phyloP scores from a whole-genome alignment of 345 rosid genomes.

The Bruguiera sexangula region DNA sequence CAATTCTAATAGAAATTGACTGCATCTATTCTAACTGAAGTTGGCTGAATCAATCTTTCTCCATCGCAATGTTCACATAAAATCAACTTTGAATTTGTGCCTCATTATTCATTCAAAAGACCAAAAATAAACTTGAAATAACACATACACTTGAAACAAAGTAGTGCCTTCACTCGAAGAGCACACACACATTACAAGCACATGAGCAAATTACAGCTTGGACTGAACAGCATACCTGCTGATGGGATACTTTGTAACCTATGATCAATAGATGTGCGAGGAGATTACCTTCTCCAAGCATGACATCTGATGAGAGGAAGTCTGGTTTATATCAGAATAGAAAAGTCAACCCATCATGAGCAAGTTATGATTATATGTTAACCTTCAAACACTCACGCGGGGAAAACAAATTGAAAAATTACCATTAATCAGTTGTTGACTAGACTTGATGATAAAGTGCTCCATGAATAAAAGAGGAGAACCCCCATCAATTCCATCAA shows the following conservation, averaged over 20 bases:
- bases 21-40: too few species aligned
- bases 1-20: too few species aligned
- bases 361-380: conserved; percentile 17
- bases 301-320: conserved; percentile 74
- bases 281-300: conserved; percentile 96
- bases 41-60: too few species aligned
- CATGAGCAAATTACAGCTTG: conserved; percentile 5
- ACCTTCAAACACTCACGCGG: neutral
- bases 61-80: too few species aligned
- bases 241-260: conserved; percentile 75
- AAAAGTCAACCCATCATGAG: conserved; percentile 32
- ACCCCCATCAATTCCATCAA: conserved; percentile 93
- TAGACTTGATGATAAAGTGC: conserved; percentile 67
- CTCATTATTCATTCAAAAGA: neutral
- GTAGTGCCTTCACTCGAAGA: neutral
- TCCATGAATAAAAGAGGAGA: conserved; percentile 67
- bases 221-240: conserved; percentile 57
- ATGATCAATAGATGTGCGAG: conserved; percentile 74
- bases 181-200: conserved; percentile 5
- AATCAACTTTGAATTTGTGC: neutral
- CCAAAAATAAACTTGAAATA: neutral
- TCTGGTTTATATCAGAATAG: conserved; percentile 44
- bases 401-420: conserved; percentile 16
- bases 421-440: conserved; percentile 76
- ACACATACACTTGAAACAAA: neutral